These are phyloP conservation scores for Termitomyces sp. DNA, from an alignment of 768 basidiomycete species.

Conservation along the genomic window DNA sequence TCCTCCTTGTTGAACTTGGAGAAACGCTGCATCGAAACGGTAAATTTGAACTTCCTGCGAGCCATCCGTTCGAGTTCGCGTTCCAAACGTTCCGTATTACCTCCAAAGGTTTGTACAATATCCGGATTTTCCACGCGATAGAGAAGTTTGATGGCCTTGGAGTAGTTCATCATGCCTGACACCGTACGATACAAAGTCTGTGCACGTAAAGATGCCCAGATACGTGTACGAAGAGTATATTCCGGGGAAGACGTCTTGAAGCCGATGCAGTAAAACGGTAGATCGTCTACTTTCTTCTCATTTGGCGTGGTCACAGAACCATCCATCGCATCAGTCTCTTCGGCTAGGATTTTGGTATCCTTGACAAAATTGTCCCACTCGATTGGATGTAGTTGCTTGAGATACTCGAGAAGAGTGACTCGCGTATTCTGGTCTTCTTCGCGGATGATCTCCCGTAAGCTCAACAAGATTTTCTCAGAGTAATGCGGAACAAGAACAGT, in stretches of 20 bases:
- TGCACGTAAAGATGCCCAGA: slow-evolving; percentile 97
- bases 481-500: slow-evolving; percentile 99
- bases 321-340: slow-evolving; percentile 66
- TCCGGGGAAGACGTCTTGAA: slow-evolving; percentile 99
- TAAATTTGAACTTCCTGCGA: slow-evolving; percentile 96
- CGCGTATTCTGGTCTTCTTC: slow-evolving; percentile 97
- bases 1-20: slow-evolving; percentile 99
- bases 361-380: slow-evolving; percentile 99
- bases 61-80: slow-evolving; percentile 96
- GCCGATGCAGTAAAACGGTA: slow-evolving; percentile 98
- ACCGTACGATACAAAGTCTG: slow-evolving; percentile 98
- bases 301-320: slow-evolving; percentile 49
- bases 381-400: slow-evolving; percentile 96
- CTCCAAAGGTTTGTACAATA: slow-evolving; percentile 92
- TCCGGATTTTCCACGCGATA: slow-evolving; percentile 99
- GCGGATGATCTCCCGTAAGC: slow-evolving; percentile 94
- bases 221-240: slow-evolving; percentile 96
- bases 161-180: slow-evolving; percentile 99
- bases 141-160: slow-evolving; percentile 97
- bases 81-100: slow-evolving; percentile 94
- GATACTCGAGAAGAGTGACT: slow-evolving; percentile 93
- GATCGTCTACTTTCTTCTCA: slow-evolving; percentile 90
- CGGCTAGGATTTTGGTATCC: slow-evolving; percentile 97
- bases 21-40: slow-evolving; percentile 98
- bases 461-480: slow-evolving; percentile 96